Conservation (phyloP, 2,329 filamentous ascomycete species). For the Ophiostoma triangulosporum region DNA sequence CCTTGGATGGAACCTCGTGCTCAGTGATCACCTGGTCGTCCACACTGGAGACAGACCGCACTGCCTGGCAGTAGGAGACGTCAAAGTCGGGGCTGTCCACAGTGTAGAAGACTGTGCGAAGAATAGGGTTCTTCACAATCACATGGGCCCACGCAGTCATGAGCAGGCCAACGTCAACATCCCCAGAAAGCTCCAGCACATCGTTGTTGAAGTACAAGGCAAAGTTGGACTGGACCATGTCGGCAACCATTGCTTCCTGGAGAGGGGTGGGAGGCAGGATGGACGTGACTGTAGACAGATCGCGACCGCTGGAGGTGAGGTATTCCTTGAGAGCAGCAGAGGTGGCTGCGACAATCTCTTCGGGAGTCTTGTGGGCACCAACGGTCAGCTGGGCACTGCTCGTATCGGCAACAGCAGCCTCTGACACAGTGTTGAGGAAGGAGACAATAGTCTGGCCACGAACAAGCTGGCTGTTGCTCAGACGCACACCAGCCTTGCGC, state of each 20-base stretch:
- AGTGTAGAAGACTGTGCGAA: constrained; percentile 60
- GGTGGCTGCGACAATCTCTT: neutral
- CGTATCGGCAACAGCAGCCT: neutral
- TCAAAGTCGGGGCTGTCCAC: constrained; percentile 46
- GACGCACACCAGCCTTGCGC: constrained; percentile 40
- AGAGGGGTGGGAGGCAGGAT: constrained; percentile 67
- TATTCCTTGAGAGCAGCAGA: constrained; percentile 24
- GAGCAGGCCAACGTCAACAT: constrained; percentile 43
- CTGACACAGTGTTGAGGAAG: constrained; percentile 31
- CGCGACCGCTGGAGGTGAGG: constrained; percentile 21
- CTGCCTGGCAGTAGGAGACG: constrained; percentile 35
- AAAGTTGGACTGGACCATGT: constrained; percentile 65
- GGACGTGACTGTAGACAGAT: constrained; percentile 33
- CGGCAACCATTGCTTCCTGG: constrained; percentile 75
- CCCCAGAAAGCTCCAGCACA: constrained; percentile 44
- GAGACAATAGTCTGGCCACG: constrained; percentile 51
- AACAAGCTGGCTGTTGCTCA: constrained; percentile 69
- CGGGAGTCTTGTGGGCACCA: neutral
- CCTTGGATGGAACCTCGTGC: constrained; percentile 17
- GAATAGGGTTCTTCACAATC: constrained; percentile 48
- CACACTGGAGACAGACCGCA: constrained; percentile 16
- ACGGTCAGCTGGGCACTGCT: neutral
- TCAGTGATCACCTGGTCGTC: constrained; percentile 14
- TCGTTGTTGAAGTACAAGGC: constrained; percentile 78
- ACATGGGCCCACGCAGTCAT: constrained; percentile 48